These are phyloP conservation scores for Mucor sp. DNA, from an alignment of 371 early-diverging fungal genomes.

Conservation along the genomic window DNA sequence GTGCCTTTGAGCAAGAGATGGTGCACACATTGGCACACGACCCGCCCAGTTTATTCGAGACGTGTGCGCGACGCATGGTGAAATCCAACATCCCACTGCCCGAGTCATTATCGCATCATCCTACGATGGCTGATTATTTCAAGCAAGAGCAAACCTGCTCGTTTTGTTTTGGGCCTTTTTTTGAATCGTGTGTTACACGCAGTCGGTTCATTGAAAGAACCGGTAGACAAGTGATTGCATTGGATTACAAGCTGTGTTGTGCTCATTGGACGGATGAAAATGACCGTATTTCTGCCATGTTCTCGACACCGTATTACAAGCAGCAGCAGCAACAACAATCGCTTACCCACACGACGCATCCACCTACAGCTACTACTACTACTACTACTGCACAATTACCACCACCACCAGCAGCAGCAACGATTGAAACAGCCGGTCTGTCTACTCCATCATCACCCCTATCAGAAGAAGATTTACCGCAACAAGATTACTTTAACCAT, in stretches of 20 bases:
- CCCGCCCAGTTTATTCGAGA: conserved; percentile 71
- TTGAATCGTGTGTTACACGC: conserved; percentile 68
- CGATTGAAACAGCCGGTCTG: background rate
- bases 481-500: background rate
- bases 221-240: conserved; percentile 40
- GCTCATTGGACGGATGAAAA: conserved; percentile 49
- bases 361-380: background rate
- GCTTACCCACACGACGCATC: background rate
- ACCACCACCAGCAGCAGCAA: background rate
- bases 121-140: conserved; percentile 72
- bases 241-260: conserved; percentile 40
- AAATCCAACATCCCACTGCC: conserved; percentile 65
- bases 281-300: conserved; percentile 40
- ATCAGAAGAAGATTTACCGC: background rate
- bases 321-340: background rate
- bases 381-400: background rate
- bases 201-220: conserved; percentile 67
- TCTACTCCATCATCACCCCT: background rate
- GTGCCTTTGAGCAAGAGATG: conserved; percentile 45
- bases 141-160: conserved; percentile 70
- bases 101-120: conserved; percentile 40
- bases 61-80: conserved; percentile 75
- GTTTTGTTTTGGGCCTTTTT: conserved; percentile 87
- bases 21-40: conserved; percentile 29
- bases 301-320: conserved; percentile 19